These are phyloP conservation scores for Epichloe baconii DNA, from an alignment of 2,329 filamentous ascomycete genomes.

Conservation along the genomic window DNA sequence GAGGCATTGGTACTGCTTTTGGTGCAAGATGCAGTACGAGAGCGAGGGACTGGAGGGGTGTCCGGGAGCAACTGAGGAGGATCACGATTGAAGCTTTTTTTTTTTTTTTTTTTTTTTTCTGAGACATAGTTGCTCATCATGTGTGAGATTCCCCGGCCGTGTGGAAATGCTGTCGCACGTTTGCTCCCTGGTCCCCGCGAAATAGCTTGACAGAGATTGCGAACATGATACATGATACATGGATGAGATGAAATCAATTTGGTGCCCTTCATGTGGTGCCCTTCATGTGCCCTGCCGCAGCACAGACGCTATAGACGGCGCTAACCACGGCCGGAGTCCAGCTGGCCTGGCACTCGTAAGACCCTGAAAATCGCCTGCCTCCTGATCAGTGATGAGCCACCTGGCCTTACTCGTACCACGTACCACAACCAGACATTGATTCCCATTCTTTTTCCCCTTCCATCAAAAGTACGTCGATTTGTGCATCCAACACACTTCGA, in stretches of 20 bases:
- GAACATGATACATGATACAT: too few species aligned
- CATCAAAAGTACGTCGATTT: neutral
- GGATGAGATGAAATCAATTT: too few species aligned
- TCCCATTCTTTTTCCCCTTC: neutral
- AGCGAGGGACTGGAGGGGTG: conserved; percentile 71
- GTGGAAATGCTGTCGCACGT: too few species aligned
- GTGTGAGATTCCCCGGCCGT: too few species aligned
- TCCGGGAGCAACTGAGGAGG: conserved; percentile 76
- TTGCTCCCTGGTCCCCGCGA: too few species aligned
- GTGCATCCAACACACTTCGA: conserved; percentile 1
- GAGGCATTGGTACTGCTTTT: conserved; percentile 78
- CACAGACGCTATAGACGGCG: too few species aligned
- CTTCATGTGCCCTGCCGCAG: too few species aligned
- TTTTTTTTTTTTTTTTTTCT: neutral
- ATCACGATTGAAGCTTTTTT: conserved; percentile 41
- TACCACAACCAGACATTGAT: neutral
- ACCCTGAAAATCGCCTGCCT: conserved; percentile 1
- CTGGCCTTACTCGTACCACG: conserved; percentile 6
- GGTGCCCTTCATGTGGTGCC: too few species aligned
- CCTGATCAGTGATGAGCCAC: conserved; percentile 7
- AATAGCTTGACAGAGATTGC: too few species aligned
- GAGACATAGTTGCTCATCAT: neutral
- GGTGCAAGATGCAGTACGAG: conserved; percentile 79
- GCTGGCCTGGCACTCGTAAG: neutral
- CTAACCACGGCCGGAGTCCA: too few species aligned